Evolutionary conservation across 2,329 filamentous ascomycete genomes (phyloP).

Genomic region (Aspergillus flavus): DNA sequence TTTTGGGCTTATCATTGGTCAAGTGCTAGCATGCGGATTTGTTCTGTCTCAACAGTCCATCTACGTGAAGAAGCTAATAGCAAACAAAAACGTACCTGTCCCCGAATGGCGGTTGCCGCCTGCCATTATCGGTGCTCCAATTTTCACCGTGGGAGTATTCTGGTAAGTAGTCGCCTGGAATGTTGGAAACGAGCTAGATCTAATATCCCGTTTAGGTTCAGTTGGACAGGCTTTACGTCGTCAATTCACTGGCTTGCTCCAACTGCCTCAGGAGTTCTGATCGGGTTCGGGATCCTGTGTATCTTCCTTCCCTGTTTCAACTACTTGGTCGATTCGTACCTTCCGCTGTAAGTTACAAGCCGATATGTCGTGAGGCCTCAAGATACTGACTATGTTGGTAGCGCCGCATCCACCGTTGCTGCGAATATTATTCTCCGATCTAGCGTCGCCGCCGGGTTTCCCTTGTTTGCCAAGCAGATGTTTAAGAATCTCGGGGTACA

Average conservation of each 20-base stretch:
- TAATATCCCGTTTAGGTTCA: constrained; percentile 26
- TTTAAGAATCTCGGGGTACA: constrained; percentile 41
- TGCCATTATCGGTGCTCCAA: constrained; percentile 28
- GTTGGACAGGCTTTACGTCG: constrained; percentile 32
- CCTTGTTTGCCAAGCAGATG: constrained; percentile 42
- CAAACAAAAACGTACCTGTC: constrained; percentile 23
- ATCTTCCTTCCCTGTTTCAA: constrained; percentile 35
- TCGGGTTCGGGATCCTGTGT: constrained; percentile 31
- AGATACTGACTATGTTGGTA: constrained; percentile 11
- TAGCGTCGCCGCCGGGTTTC: constrained; percentile 36
- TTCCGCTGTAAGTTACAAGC: constrained; percentile 33
- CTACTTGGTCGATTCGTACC: constrained; percentile 40
- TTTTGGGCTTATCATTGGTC: constrained; percentile 31
- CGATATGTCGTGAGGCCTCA: not conserved
- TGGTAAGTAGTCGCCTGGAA: constrained; percentile 20
- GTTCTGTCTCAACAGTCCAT: constrained; percentile 27
- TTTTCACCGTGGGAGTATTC: constrained; percentile 38
- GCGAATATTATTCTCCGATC: constrained; percentile 56
- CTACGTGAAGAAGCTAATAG: constrained; percentile 28
- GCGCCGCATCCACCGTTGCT: constrained; percentile 53
- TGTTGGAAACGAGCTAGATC: not conserved
- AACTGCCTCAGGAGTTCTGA: constrained; percentile 24
- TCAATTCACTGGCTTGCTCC: constrained; percentile 32
- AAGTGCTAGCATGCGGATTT: constrained; percentile 20
- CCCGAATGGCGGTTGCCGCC: constrained; percentile 34